Conservation (phyloP, 2,329 filamentous ascomycete species). For the Monilinia aucupariae region DNA sequence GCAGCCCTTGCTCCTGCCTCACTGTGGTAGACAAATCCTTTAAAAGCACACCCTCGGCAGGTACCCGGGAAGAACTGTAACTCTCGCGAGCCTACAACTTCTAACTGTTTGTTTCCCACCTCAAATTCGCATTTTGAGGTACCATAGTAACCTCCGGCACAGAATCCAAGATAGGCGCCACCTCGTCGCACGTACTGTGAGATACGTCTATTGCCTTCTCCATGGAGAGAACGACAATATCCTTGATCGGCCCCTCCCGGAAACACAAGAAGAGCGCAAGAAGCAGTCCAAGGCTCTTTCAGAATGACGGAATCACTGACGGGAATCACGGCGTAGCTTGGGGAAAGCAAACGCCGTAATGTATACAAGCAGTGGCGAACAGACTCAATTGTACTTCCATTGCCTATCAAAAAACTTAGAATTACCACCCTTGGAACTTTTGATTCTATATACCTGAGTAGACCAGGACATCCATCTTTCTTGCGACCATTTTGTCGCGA, state of each 20-base stretch:
- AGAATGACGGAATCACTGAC: conserved; percentile 72
- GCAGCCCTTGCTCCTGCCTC: conserved; percentile 77
- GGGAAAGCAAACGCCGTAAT: conserved; percentile 76
- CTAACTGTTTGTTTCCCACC: conserved; percentile 71
- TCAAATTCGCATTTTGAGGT: conserved; percentile 82
- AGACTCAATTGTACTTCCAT: conserved; percentile 80
- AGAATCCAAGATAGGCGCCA: conserved; percentile 84
- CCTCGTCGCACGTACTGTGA: conserved; percentile 78
- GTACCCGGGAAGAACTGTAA: conserved; percentile 81
- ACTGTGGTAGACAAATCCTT: conserved; percentile 84
- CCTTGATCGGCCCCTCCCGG: conserved; percentile 91
- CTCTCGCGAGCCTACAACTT: conserved; percentile 81
- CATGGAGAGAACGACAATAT: conserved; percentile 84
- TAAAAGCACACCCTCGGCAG: conserved; percentile 81
- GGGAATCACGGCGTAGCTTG: conserved; percentile 88
- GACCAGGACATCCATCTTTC: conserved; percentile 83
- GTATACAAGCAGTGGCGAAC: conserved; percentile 86
- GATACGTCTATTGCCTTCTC: conserved; percentile 79
- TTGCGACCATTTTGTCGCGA: conserved; percentile 48
- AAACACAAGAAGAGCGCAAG: conserved; percentile 84
- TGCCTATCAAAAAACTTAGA: conserved; percentile 47
- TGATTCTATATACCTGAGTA: conserved; percentile 64
- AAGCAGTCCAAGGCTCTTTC: conserved; percentile 84
- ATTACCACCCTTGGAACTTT: neutral
- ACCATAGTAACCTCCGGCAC: conserved; percentile 92